These are phyloP conservation scores for Camptophora hylomeconis DNA, from an alignment of 2,329 filamentous ascomycete species.

Conservation along the genomic window DNA sequence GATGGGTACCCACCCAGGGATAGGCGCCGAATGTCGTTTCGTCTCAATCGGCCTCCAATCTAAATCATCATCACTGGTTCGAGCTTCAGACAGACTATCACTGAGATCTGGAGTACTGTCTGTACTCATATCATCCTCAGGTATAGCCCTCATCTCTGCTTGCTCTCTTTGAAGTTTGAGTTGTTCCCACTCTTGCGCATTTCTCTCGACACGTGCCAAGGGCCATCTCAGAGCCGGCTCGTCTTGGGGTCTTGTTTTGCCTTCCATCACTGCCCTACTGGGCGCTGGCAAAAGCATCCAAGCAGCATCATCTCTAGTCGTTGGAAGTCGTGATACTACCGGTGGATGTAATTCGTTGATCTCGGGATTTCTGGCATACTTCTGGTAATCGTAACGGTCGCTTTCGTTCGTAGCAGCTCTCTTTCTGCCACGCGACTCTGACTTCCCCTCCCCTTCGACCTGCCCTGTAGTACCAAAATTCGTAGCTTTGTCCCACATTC, in stretches of 20 bases:
- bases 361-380: constrained; percentile 47
- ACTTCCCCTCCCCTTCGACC: constrained; percentile 5
- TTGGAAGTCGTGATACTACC: constrained; percentile 63
- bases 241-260: constrained; percentile 45
- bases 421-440: constrained; percentile 20
- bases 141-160: no score
- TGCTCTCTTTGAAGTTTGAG: no score
- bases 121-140: no score
- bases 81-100: no score
- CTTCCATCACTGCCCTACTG: constrained; percentile 81
- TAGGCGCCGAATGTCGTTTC: no score
- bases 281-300: constrained; percentile 95
- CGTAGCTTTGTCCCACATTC: constrained; percentile 15
- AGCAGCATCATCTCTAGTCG: constrained; percentile 54
- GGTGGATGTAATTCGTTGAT: constrained; percentile 80
- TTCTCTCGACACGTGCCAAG: no score
- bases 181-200: no score
- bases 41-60: no score
- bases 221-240: constrained; percentile 13
- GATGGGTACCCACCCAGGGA: no score
- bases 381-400: constrained; percentile 42
- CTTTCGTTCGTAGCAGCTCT: constrained; percentile 23
- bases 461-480: no score
- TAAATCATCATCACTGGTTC: no score
- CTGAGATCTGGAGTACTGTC: no score